Evolutionary conservation across 768 basidiomycete species (phyloP).

Genomic region (Kwoniella sp.): DNA sequence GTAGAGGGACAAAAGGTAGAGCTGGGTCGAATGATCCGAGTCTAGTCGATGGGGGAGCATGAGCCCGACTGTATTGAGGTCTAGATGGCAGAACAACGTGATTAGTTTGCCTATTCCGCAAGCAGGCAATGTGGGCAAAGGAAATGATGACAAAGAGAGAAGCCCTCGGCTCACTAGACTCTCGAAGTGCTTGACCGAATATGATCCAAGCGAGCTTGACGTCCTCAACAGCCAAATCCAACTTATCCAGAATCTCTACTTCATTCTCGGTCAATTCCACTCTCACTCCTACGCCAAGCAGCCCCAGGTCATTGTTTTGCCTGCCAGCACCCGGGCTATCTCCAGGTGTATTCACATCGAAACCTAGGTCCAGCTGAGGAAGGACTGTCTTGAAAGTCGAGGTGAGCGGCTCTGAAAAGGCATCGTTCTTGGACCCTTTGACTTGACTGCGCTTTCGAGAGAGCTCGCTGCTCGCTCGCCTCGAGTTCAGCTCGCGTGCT

Average conservation of each 20-base stretch:
- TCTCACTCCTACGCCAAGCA: constrained; percentile 25
- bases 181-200: constrained; percentile 28
- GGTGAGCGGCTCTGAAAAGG: not conserved
- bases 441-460: constrained; percentile 10
- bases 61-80: constrained; percentile 8
- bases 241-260: constrained; percentile 14
- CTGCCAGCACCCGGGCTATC: not conserved
- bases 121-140: not conserved
- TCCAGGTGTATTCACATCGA: constrained; percentile 3
- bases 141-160: not conserved
- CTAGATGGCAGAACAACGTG: constrained; percentile 12
- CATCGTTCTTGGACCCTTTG: not conserved
- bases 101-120: not conserved
- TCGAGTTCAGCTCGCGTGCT: not conserved
- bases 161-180: constrained; percentile 27
- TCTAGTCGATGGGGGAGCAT: constrained; percentile 18
- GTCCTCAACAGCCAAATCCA: constrained; percentile 25
- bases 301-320: constrained; percentile 6
- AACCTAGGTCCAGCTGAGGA: constrained; percentile 25
- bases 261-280: constrained; percentile 24
- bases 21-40: constrained; percentile 7
- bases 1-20: constrained; percentile 25
- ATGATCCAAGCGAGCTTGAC: constrained; percentile 30
- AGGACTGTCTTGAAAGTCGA: not conserved
- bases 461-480: constrained; percentile 14